Conservation (phyloP, 768 basidiomycete genomes). For the Psilocybe tampanensis region DNA sequence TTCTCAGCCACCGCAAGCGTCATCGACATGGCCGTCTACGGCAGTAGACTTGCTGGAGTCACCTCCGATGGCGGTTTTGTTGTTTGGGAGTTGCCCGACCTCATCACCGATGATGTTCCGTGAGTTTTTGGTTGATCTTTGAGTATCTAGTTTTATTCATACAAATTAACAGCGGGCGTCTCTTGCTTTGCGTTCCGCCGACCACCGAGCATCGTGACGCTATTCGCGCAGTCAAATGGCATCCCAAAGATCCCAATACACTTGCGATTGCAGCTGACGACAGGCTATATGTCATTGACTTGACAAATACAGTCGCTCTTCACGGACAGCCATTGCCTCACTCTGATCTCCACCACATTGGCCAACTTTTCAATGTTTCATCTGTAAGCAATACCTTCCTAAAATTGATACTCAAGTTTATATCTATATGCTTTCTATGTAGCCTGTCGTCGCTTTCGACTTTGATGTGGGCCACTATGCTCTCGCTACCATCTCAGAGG, state of each 20-base stretch:
- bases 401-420: neutral
- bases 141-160: neutral
- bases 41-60: conserved; percentile 81
- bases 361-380: conserved; percentile 66
- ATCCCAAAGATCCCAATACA: conserved; percentile 78
- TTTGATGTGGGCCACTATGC: conserved; percentile 80
- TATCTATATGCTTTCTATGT: conserved; percentile 10
- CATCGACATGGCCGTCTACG: conserved; percentile 84
- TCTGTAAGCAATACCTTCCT: conserved; percentile 50
- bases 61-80: conserved; percentile 90
- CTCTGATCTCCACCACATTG: conserved; percentile 68
- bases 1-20: conserved; percentile 69
- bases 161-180: conserved; percentile 49
- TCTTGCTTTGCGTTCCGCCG: conserved; percentile 72
- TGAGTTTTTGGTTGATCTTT: conserved; percentile 40
- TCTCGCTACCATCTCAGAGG: conserved; percentile 80
- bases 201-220: conserved; percentile 60
- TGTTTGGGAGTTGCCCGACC: conserved; percentile 83
- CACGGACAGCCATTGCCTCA: conserved; percentile 70
- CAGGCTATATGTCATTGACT: conserved; percentile 75
- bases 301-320: conserved; percentile 61
- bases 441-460: conserved; percentile 85
- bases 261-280: conserved; percentile 83
- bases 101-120: conserved; percentile 87
- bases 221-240: conserved; percentile 86